Percentiles rank a stretch among this genome's conserved stretches.
These are phyloP conservation scores for Colletotrichum magnum DNA, from an alignment of 2,329 filamentous ascomycete genomes.

Conservation along the genomic window DNA sequence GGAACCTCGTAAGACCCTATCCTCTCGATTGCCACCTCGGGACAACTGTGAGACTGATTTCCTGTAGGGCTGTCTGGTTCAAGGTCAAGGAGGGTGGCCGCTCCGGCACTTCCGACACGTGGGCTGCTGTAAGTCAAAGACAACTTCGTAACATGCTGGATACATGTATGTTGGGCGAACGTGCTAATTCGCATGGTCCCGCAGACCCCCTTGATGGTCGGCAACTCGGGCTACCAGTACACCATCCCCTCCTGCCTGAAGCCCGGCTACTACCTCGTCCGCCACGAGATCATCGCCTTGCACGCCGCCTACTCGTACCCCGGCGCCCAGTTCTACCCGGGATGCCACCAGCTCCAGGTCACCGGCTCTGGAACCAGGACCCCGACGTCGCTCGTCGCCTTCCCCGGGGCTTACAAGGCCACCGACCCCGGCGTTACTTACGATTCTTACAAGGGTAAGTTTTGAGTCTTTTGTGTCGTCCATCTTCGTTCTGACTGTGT, in stretches of 20 bases:
- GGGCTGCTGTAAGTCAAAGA: slow-evolving; percentile 56
- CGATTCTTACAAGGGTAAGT: slow-evolving; percentile 63
- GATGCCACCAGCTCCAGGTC: slow-evolving; percentile 70
- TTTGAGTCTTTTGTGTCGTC: slow-evolving; percentile 55
- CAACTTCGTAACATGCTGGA: background rate
- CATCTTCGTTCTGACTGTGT: slow-evolving; percentile 57
- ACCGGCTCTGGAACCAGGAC: slow-evolving; percentile 61
- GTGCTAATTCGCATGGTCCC: background rate
- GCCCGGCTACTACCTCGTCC: slow-evolving; percentile 70
- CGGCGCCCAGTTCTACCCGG: slow-evolving; percentile 70
- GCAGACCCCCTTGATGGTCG: slow-evolving; percentile 59
- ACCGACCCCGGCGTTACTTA: slow-evolving; percentile 67
- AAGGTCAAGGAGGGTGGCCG: slow-evolving; percentile 66
- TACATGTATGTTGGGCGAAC: background rate
- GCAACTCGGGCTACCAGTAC: slow-evolving; percentile 61
- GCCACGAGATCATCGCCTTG: slow-evolving; percentile 70
- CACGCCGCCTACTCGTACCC: slow-evolving; percentile 64
- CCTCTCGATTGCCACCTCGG: background rate
- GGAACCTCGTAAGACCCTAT: slow-evolving; percentile 45
- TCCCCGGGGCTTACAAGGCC: slow-evolving; percentile 67
- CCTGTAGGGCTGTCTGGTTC: slow-evolving; percentile 65
- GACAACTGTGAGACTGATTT: slow-evolving; percentile 44
- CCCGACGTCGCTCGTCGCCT: slow-evolving; percentile 59
- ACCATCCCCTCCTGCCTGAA: slow-evolving; percentile 68
- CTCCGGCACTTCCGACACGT: slow-evolving; percentile 63